Conservation (phyloP, 805 yeast genomes). For the Pichia eremophila region DNA sequence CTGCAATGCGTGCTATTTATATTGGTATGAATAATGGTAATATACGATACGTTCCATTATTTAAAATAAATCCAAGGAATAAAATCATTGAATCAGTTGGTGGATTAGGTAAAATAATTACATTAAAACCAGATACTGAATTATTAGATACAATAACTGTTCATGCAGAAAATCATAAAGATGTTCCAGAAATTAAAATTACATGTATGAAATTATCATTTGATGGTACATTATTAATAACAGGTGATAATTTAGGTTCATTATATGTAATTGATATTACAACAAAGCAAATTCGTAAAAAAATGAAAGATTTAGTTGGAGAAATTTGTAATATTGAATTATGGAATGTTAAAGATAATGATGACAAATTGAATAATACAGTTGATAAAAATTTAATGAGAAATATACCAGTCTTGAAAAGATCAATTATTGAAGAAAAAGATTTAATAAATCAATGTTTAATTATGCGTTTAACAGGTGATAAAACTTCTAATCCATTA, state of each 20-base stretch:
- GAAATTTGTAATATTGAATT: slow-evolving; percentile 19
- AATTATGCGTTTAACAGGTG: slow-evolving; percentile 24
- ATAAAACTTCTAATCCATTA: slow-evolving; percentile 4
- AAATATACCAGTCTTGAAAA: slow-evolving; percentile 55
- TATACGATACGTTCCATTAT: slow-evolving; percentile 48
- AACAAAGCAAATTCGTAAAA: slow-evolving; percentile 58
- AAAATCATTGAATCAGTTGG: slow-evolving; percentile 49
- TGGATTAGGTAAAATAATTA: slow-evolving; percentile 43
- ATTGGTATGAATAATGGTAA: slow-evolving; percentile 59
- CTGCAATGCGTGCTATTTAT: slow-evolving; percentile 68
- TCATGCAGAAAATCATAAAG: slow-evolving; percentile 28
- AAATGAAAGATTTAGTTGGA: slow-evolving; percentile 32
- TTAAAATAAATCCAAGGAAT: slow-evolving; percentile 25
- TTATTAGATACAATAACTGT: slow-evolving; percentile 43
- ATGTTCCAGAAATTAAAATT: slow-evolving; percentile 27
- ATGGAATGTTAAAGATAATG: slow-evolving; percentile 12
- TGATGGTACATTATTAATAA: slow-evolving; percentile 64
- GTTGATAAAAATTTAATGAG: slow-evolving; percentile 28
- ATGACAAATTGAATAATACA: slow-evolving; percentile 13
- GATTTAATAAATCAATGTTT: slow-evolving; percentile 36
- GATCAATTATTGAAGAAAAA: slow-evolving; percentile 39
- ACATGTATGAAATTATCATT: slow-evolving; percentile 51
- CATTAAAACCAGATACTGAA: slow-evolving; percentile 41
- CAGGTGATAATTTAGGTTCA: slow-evolving; percentile 70
- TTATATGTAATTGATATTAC: slow-evolving; percentile 59